Conservation (phyloP, 179 eudicot species). For the Nepenthes alata region DNA sequence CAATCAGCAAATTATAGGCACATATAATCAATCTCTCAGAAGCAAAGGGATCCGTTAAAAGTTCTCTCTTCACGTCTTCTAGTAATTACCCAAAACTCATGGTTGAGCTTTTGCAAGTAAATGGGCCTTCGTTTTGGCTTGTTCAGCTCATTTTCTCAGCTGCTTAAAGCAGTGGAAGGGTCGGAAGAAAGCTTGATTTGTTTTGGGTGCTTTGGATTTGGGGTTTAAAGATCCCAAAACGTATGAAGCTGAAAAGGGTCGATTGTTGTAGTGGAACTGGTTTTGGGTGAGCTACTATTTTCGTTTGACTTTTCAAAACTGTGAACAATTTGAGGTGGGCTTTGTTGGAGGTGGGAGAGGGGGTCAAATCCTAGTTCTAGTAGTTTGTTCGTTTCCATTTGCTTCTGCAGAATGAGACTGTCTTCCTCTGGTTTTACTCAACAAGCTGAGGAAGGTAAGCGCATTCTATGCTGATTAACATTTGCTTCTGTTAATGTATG, state of each 20-base stretch:
- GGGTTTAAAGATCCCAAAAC: conserved; percentile 29
- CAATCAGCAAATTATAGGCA: no score
- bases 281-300: conserved; percentile 29
- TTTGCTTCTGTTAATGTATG: neutral
- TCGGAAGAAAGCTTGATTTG: conserved; percentile 2
- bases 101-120: neutral
- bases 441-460: conserved; percentile 59
- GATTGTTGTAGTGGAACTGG: conserved; percentile 43
- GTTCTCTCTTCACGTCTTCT: no score
- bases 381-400: conserved; percentile 11
- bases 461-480: neutral
- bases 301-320: conserved; percentile 10
- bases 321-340: conserved; percentile 12
- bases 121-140: conserved; percentile 5
- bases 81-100: no score
- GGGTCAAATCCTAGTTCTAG: neutral
- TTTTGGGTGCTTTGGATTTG: conserved; percentile 8
- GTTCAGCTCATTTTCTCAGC: conserved; percentile 1
- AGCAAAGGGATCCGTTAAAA: no score
- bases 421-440: conserved; percentile 43
- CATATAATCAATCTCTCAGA: no score
- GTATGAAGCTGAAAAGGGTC: conserved; percentile 40
- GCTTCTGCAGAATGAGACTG: conserved; percentile 46
- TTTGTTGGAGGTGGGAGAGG: conserved; percentile 15
- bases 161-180: neutral